Evolutionary conservation across 495 filamentous ascomycete genomes (phyloP).

Genomic region (Corynascus novoguineensis): DNA sequence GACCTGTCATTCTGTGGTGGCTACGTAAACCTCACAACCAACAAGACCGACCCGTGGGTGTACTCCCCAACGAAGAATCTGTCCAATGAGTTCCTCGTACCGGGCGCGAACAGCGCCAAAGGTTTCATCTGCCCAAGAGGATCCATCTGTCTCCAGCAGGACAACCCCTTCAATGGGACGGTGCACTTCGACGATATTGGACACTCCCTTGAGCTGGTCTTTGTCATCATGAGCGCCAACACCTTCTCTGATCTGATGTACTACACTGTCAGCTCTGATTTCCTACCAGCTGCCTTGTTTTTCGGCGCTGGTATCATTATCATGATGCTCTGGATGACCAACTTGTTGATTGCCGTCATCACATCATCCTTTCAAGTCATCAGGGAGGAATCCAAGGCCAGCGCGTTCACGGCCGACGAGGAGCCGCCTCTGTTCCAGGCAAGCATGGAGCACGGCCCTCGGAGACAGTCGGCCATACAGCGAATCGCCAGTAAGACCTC

Average conservation of each 20-base stretch:
- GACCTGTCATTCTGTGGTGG: constrained; percentile 80
- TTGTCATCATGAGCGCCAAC: constrained; percentile 97
- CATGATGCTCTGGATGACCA: constrained; percentile 93
- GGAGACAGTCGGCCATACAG: constrained; percentile 54
- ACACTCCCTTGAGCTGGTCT: constrained; percentile 89
- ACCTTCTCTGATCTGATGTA: constrained; percentile 94
- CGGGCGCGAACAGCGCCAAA: constrained; percentile 54
- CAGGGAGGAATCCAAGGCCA: constrained; percentile 88
- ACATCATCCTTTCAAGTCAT: constrained; percentile 99
- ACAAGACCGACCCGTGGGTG: constrained; percentile 61
- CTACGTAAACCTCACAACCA: constrained; percentile 56
- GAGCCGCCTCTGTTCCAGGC: constrained; percentile 36
- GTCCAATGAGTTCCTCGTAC: constrained; percentile 13
- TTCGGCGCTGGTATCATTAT: constrained; percentile 85
- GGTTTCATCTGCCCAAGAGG: constrained; percentile 85
- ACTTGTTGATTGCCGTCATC: constrained; percentile 95
- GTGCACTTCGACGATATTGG: constrained; percentile 93
- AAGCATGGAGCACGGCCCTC: constrained; percentile 44
- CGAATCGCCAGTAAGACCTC: constrained; percentile 63
- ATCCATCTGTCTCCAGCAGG: constrained; percentile 73
- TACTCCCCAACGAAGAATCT: constrained; percentile 20
- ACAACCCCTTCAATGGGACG: constrained; percentile 78
- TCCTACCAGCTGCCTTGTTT: constrained; percentile 75
- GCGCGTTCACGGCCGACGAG: constrained; percentile 80
- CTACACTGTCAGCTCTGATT: constrained; percentile 85